These are phyloP conservation scores for Santalum album DNA, from an alignment of 164 flowering plant species.

Conservation along the genomic window DNA sequence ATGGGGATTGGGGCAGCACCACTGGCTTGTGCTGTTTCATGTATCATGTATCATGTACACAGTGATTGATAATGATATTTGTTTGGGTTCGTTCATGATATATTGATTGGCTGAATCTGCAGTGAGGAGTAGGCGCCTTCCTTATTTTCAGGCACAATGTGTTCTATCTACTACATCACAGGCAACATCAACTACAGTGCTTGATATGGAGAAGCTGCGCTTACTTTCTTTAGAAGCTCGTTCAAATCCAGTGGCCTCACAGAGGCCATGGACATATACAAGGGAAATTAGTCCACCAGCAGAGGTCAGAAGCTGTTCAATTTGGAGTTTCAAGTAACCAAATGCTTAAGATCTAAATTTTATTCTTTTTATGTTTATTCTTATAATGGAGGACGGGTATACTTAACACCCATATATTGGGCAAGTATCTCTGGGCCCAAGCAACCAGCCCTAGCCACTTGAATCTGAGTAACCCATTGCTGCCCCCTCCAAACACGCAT, in stretches of 20 bases:
- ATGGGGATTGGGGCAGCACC: too few species aligned
- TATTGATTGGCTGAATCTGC: slow-evolving; percentile 18
- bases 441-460: too few species aligned
- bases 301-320: slow-evolving; percentile 38
- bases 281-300: slow-evolving; percentile 38
- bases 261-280: slow-evolving; percentile 45
- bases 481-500: too few species aligned
- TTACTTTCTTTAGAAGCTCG: slow-evolving; percentile 47
- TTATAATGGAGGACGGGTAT: too few species aligned
- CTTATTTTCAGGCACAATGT: slow-evolving; percentile 45
- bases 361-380: too few species aligned
- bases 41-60: too few species aligned
- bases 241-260: slow-evolving; percentile 28
- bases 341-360: too few species aligned
- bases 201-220: slow-evolving; percentile 53
- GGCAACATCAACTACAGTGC: slow-evolving; percentile 27
- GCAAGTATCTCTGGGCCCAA: too few species aligned
- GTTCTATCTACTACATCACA: slow-evolving; percentile 41
- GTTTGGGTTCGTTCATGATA: neutral
- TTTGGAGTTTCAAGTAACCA: neutral
- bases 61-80: too few species aligned
- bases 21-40: too few species aligned
- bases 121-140: slow-evolving; percentile 40
- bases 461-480: too few species aligned
- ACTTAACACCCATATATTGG: too few species aligned